These are phyloP conservation scores for Nakazawaea pomicola DNA, from an alignment of 805 yeast species.

Conservation along the genomic window DNA sequence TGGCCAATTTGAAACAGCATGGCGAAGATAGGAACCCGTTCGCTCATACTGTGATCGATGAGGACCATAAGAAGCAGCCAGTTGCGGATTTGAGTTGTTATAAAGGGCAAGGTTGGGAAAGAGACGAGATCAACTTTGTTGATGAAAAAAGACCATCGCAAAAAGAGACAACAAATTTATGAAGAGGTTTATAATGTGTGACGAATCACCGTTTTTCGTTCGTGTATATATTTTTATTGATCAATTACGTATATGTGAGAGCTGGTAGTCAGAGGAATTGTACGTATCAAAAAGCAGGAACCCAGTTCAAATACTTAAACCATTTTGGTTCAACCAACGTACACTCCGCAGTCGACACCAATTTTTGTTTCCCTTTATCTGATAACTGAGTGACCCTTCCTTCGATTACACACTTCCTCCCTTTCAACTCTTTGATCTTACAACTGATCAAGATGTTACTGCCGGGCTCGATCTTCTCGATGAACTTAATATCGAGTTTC, in stretches of 20 bases:
- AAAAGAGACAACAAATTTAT: no score
- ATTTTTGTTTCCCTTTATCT: conserved; percentile 21
- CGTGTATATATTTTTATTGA: no score
- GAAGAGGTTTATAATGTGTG: no score
- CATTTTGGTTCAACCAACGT: conserved; percentile 82
- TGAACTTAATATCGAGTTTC: conserved; percentile 56
- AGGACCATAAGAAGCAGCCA: conserved; percentile 23
- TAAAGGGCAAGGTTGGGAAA: conserved; percentile 29
- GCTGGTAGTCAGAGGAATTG: not conserved
- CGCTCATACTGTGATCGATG: conserved; percentile 37
- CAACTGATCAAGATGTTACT: conserved; percentile 65
- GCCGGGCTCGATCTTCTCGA: conserved; percentile 54
- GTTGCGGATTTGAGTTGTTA: conserved; percentile 19
- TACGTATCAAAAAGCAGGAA: conserved; percentile 31
- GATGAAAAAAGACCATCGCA: conserved; percentile 5
- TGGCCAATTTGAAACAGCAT: conserved; percentile 50
- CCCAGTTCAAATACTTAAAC: conserved; percentile 68
- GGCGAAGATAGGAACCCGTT: conserved; percentile 62
- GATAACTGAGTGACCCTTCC: conserved; percentile 56
- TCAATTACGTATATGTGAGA: no score
- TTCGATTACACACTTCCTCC: conserved; percentile 75
- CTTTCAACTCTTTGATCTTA: conserved; percentile 57
- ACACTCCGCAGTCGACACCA: conserved; percentile 56
- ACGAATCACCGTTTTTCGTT: no score
- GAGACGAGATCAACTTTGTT: conserved; percentile 21